phyloP scores from a whole-genome alignment of 1,284 basidiomycete species.

The Cutaneotrichosporon arboriforme region DNA sequence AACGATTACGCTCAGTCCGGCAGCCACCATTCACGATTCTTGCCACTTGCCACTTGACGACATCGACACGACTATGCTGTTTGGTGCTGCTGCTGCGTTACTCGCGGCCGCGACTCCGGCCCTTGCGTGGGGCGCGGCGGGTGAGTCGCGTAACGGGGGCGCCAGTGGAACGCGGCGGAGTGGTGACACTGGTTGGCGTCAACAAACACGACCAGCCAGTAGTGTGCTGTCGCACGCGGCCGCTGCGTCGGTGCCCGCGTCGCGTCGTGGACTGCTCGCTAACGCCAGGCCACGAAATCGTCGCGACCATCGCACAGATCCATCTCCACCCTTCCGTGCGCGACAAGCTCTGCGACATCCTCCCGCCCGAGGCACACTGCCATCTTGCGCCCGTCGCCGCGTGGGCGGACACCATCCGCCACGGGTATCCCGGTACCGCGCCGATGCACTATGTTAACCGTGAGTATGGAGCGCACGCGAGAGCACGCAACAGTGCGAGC shows the following conservation, averaged over 20 bases:
- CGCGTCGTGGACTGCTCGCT: too few species aligned
- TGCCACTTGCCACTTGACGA: too few species aligned
- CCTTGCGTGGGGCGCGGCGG: slow-evolving; percentile 7
- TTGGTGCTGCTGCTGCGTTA: slow-evolving; percentile 2
- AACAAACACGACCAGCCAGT: too few species aligned
- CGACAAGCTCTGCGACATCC: slow-evolving; percentile 60
- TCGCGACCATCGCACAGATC: slow-evolving; percentile 88
- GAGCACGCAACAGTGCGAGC: too few species aligned
- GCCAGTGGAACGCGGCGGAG: too few species aligned
- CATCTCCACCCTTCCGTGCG: slow-evolving; percentile 72
- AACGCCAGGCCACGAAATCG: slow-evolving; percentile 71
- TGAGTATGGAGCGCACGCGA: slow-evolving; percentile 21
- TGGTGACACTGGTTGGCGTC: too few species aligned
- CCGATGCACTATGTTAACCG: slow-evolving; percentile 51
- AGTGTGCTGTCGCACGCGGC: too few species aligned
- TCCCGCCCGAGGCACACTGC: slow-evolving; percentile 60
- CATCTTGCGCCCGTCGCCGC: slow-evolving; percentile 72
- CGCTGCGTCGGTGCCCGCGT: too few species aligned
- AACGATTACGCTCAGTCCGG: too few species aligned
- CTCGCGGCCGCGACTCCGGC: slow-evolving; percentile 1
- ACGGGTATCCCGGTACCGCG: slow-evolving; percentile 45
- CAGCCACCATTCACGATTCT: too few species aligned
- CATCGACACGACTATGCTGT: too few species aligned
- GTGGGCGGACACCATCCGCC: slow-evolving; percentile 74
- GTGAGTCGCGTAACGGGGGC: not conserved